phyloP scores from a whole-genome alignment of 2,329 filamentous ascomycete species.

The Teratosphaeria zuluensis region DNA sequence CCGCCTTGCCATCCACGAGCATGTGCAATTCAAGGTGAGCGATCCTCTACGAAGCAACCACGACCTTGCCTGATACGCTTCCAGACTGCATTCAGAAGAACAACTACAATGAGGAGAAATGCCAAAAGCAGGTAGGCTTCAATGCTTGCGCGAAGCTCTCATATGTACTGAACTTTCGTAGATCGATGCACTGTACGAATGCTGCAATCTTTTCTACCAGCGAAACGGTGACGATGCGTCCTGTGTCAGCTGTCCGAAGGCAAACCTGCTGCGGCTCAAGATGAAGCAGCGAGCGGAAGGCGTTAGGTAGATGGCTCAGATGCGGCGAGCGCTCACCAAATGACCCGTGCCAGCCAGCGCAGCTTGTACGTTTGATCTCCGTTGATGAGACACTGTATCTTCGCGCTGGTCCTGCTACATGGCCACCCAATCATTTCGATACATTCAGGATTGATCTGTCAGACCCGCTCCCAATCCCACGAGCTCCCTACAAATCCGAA shows the following conservation, averaged over 20 bases:
- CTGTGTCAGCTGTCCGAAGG: constrained; percentile 77
- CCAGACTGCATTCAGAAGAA: constrained; percentile 65
- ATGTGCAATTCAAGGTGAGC: constrained; percentile 79
- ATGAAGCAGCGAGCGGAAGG: constrained; percentile 62
- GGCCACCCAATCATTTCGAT: not conserved
- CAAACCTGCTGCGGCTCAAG: constrained; percentile 68
- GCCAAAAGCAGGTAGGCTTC: constrained; percentile 45
- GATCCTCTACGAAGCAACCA: not conserved
- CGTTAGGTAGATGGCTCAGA: constrained; percentile 8
- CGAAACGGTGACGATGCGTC: constrained; percentile 65
- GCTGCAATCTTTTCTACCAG: constrained; percentile 82
- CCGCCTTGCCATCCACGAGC: constrained; percentile 81
- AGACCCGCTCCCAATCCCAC: not conserved
- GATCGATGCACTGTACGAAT: constrained; percentile 83
- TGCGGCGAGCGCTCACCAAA: not conserved
- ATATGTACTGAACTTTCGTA: constrained; percentile 30
- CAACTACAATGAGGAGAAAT: constrained; percentile 77
- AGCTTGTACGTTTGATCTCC: not conserved
- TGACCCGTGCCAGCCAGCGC: not conserved
- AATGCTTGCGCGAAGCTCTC: not conserved
- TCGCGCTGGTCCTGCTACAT: not conserved
- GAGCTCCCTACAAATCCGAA: not conserved
- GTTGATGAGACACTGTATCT: not conserved
- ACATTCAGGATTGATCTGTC: not conserved
- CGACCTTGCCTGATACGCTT: not conserved